These are phyloP conservation scores for Polytrichum commune DNA, from an alignment of 225 moss, liverwort and hornwort genomes.

Conservation along the genomic window DNA sequence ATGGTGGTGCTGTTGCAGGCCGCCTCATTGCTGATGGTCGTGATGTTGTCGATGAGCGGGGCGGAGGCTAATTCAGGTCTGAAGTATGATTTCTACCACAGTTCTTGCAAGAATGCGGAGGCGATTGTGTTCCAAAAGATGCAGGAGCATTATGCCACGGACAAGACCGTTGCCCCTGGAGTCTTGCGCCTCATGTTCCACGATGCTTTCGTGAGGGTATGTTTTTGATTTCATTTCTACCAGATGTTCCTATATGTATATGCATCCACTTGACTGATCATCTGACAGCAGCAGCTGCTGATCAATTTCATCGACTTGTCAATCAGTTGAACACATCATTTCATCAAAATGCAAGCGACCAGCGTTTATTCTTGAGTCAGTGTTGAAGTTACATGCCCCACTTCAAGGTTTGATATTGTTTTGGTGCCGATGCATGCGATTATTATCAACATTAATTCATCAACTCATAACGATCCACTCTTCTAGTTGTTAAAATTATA, in stretches of 20 bases:
- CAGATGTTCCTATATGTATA: background rate
- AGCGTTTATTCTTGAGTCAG: too few relatives aligned
- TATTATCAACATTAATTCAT: too few relatives aligned
- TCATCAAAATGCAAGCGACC: too few relatives aligned
- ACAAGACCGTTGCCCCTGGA: slow-evolving; percentile 10
- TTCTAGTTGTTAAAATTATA: too few relatives aligned
- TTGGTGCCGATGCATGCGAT: too few relatives aligned
- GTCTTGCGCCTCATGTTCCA: slow-evolving; percentile 24
- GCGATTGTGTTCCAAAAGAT: background rate
- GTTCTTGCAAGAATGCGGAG: slow-evolving; percentile 12
- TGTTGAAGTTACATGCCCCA: too few relatives aligned
- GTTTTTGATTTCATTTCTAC: background rate
- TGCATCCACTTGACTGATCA: background rate
- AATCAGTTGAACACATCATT: too few relatives aligned
- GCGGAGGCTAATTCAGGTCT: background rate
- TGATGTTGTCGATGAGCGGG: background rate
- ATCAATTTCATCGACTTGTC: too few relatives aligned
- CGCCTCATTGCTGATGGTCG: background rate
- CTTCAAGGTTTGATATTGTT: too few relatives aligned
- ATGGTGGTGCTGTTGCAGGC: too few relatives aligned
- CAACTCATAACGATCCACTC: too few relatives aligned
- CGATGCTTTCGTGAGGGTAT: slow-evolving; percentile 13
- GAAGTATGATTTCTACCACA: background rate
- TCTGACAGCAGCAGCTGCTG: too few relatives aligned
- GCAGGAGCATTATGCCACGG: background rate